Evolutionary conservation across 2,329 filamentous ascomycete genomes (phyloP), one percentile per base, ranked within the genome.

Genomic region (Simplicillium aogashimaense): DNA sequence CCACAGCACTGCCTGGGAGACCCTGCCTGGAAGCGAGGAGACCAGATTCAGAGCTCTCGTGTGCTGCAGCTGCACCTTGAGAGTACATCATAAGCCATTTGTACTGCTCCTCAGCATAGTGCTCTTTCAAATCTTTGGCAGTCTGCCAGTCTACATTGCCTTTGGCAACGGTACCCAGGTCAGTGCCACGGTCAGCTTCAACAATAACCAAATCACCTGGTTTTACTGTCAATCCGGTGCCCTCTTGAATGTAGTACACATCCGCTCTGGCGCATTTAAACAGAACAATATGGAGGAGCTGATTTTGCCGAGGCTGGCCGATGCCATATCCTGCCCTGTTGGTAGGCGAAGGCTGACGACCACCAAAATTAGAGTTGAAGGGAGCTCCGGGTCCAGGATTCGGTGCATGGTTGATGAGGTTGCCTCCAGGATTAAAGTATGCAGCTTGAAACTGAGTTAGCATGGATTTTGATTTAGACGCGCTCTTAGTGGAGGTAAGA

Each of bases 11-110:
- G 41, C 77, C 78, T 46, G 80, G 77, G 44, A 81, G 65, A 35
- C 76, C 73, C 50, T 74, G 79, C 12, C 81, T 67, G 12, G 76
- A 73, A 9, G 81, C 73, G 61, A 82, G 72, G 39, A 81, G 67
- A 20, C 81, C 78, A 38, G 74, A 72, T 29, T 74, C 72, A 7
- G 73, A 65, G 17, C 76, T 72, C 45, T 81, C 78, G 41, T 79
- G 71, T 16, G 70, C 73, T 16, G 70, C 74, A 29, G 74, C 74
- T 7, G 77, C 86, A 55, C 79, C 85, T 58, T 88, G 82, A 1
- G 88, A 95, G 60, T 95, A 98, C 85, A 97, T 92, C 84, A 97
- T 95, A 39, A 98, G 73, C 86, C 90, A 97, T 54, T 88, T 89
- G 65, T 95, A 95, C 59, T 98, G 92, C 57, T 97, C 88, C 57